Base-by-base conservation (phyloP, 164 flowering plant genomes). In the Annona cherimola region DNA sequence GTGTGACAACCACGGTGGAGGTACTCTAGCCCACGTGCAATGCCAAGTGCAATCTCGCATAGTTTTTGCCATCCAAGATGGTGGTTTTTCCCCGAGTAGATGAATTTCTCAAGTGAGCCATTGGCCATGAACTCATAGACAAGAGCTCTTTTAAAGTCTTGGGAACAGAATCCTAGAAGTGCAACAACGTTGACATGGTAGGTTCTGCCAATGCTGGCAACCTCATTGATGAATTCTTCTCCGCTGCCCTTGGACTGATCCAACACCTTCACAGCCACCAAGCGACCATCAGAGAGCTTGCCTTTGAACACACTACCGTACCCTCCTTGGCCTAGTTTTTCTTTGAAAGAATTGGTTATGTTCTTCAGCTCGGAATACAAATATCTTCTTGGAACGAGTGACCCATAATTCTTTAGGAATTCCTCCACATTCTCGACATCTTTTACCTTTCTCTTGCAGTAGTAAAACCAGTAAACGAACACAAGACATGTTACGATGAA, bases 181-280 rank as follows among this genome's bases (percentile, higher is more conserved):
- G 42, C 4, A 16, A 69, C 71, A 18, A 69, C 19, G 40, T 69
- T 69, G 3, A 69, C 63, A 40, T 69, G 71, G 62, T 69, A 35
- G 35, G 45, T 54, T 16, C 63, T 57, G 18, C 71, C 57, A 50
- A 50, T 50, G 18, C 57, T 50, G 14, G 14, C 57, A 3, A 50
- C 57, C 57, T 50, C 70, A 69, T 69, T 69, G 44, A 69, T 69
- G 71, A 69, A 69, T 8, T 54, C 61, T 19, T 69, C 71, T 3
- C 63, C 71, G 42, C 41, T 69, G 20, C 64, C 26, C 12, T 55
- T 69, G 62, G 62, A 54, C 3, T 35, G 16, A 5, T 20, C 20
- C 42, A 69, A 12, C 19, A 54, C 35, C 20, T 69, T 54, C 4
- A 69, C 63, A n/a, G 71, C 71, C 2, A 69, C 43, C 11, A 16